Base-by-base conservation (phyloP, 2,329 filamentous ascomycete species). In the Ciborinia camelliae region DNA sequence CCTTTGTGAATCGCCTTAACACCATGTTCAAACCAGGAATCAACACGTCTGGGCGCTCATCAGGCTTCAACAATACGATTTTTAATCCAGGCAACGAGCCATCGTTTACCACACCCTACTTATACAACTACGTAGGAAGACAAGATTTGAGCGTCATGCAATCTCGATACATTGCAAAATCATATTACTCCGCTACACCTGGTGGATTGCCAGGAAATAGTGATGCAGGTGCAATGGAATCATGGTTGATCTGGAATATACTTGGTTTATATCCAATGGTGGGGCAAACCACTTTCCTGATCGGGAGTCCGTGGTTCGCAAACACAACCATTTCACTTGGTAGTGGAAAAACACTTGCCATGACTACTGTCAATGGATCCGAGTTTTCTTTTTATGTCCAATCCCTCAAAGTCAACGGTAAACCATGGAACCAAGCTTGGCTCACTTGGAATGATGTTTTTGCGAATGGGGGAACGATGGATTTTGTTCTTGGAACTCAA, bases 151-250 rank as follows among this genome's bases (percentile, higher is more conserved):
- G 81, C 3, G 86, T 90, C 23, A 73, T 81, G 64, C 81, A 82
- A 67, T 84, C 83, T 52, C 83, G 88, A 58, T 78, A 77, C 62
- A 79, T 88, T 53, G 86, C 86, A 37, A 84, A 85, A 68, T 75
- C 78, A 18, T 86, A 84, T 76, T 90, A 89, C 75, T 79, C 78
- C 57, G 78, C 82, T 1, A 82, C 81, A 0, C 77, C 79, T 0
- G 72, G 71, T 9, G 88, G 89, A 0, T 78, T 91, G 0, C 88
- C 88, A 0, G 89, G 89, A 0, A 90, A 91, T 74, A 86, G 83
- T 52, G 89, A 91, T 73, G 87, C 86, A 1, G 89, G 89, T 8
- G 86, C 88, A 18, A 90, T 91, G 87, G 86, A 91, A 73, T 86
- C 83, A 9, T 90, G 86, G 84, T 75, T 89, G 3, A 75, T 89